Percentiles rank a stretch among this genome's conserved stretches.
Evolutionary conservation across 805 yeast species (phyloP).

Genomic region (Saturnispora ahearnii): DNA sequence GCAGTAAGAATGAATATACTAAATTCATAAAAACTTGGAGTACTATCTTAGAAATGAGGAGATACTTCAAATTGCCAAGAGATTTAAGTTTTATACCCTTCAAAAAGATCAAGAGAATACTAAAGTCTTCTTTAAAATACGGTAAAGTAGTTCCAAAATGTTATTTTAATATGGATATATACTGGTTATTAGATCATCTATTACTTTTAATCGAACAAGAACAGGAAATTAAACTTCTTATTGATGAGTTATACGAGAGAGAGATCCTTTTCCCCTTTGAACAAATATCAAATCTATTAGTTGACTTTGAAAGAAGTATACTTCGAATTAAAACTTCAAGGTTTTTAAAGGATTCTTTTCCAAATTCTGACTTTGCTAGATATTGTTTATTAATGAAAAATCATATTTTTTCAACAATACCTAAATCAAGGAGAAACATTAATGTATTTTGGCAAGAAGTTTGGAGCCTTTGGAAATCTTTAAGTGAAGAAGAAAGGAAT

Average conservation of each 20-base stretch:
- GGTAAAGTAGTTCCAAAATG: background rate
- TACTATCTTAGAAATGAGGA: conserved; percentile 15
- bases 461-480: conserved; percentile 16
- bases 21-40: conserved; percentile 8
- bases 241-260: conserved; percentile 3
- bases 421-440: conserved; percentile 18
- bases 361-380: conserved; percentile 23
- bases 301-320: conserved; percentile 5
- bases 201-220: conserved; percentile 10
- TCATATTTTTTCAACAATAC: conserved; percentile 14
- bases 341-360: conserved; percentile 19
- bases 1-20: background rate
- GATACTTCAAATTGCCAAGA: conserved; percentile 22
- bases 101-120: conserved; percentile 13
- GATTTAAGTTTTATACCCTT: conserved; percentile 18
- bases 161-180: background rate
- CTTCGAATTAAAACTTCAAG: conserved; percentile 8
- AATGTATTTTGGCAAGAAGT: conserved; percentile 23
- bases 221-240: conserved; percentile 3
- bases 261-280: conserved; percentile 10
- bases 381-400: conserved; percentile 19
- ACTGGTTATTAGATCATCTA: conserved; percentile 14
- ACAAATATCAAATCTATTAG: conserved; percentile 7
- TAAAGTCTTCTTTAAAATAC: conserved; percentile 14
- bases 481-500: conserved; percentile 15